Conservation (phyloP, 768 basidiomycete species). For the Suillus cothurnatus region DNA sequence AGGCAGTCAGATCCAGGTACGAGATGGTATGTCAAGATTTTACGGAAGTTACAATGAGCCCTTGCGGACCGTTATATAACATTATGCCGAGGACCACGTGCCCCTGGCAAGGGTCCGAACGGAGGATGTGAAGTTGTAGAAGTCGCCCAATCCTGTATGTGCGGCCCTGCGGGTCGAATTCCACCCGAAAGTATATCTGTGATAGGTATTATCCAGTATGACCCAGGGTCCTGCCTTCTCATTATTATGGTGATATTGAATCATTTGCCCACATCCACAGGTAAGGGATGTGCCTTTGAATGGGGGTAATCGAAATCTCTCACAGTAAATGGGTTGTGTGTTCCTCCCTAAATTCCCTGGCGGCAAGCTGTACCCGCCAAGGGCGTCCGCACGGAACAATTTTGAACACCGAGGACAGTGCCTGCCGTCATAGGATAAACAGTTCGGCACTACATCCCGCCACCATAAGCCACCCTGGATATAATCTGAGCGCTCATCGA, state of each 20-base stretch:
- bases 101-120: background rate
- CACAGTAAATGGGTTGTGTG: conserved; percentile 1
- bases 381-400: background rate
- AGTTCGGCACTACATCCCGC: background rate
- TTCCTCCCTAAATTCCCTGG: background rate
- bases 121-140: background rate
- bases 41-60: background rate
- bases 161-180: background rate
- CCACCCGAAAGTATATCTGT: background rate
- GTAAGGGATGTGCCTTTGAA: background rate
- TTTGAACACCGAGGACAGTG: conserved; percentile 3
- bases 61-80: background rate
- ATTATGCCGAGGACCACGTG: conserved; percentile 3
- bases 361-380: conserved; percentile 1
- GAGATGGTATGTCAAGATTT: background rate
- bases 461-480: background rate
- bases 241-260: conserved; percentile 3
- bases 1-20: background rate
- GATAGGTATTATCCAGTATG: background rate
- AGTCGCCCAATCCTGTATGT: background rate
- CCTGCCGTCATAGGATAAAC: background rate
- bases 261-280: background rate
- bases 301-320: background rate
- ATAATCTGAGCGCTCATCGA: background rate
- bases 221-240: background rate